Evolutionary conservation across 2,329 filamentous ascomycete genomes (phyloP).

Genomic region (Metarhizium album): DNA sequence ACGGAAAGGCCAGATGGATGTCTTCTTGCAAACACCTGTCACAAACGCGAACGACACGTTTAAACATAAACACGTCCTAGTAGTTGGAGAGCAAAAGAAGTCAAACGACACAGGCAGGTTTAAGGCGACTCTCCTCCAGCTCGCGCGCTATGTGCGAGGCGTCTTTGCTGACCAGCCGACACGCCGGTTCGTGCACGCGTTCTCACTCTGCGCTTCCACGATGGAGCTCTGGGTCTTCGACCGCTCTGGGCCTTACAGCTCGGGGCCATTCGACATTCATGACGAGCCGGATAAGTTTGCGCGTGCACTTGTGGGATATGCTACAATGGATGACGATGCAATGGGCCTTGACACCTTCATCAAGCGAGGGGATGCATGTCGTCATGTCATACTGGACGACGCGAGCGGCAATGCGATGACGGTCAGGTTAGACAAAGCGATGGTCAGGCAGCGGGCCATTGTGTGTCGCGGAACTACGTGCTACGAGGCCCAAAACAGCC

Average conservation of each 20-base stretch:
- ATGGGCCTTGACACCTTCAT: constrained; percentile 10
- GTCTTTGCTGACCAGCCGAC: constrained; percentile 12
- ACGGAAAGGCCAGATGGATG: constrained; percentile 8
- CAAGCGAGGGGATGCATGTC: not conserved
- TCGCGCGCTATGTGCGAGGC: constrained; percentile 10
- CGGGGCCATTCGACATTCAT: constrained; percentile 10
- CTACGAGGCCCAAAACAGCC: constrained; percentile 3
- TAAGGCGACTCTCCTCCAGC: constrained; percentile 11
- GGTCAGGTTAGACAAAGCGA: constrained; percentile 1
- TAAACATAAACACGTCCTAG: constrained; percentile 12
- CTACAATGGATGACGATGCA: constrained; percentile 9
- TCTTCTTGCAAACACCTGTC: constrained; percentile 11
- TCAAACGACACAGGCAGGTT: constrained; percentile 8
- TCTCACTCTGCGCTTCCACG: constrained; percentile 4
- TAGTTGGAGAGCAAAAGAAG: constrained; percentile 12
- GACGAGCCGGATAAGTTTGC: constrained; percentile 10
- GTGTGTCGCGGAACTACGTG: constrained; percentile 12
- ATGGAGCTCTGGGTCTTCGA: constrained; percentile 16
- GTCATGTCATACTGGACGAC: constrained; percentile 3
- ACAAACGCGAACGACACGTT: constrained; percentile 1
- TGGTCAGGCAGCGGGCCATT: constrained; percentile 8
- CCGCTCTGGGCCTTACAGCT: constrained; percentile 12
- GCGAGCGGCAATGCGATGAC: constrained; percentile 1
- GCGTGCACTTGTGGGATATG: constrained; percentile 11
- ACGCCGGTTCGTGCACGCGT: constrained; percentile 12